Percentiles rank a stretch among this genome's conserved stretches.
Evolutionary conservation across 2,329 filamentous ascomycete species (phyloP).

Genomic region (Xylariomycetidae sp.): DNA sequence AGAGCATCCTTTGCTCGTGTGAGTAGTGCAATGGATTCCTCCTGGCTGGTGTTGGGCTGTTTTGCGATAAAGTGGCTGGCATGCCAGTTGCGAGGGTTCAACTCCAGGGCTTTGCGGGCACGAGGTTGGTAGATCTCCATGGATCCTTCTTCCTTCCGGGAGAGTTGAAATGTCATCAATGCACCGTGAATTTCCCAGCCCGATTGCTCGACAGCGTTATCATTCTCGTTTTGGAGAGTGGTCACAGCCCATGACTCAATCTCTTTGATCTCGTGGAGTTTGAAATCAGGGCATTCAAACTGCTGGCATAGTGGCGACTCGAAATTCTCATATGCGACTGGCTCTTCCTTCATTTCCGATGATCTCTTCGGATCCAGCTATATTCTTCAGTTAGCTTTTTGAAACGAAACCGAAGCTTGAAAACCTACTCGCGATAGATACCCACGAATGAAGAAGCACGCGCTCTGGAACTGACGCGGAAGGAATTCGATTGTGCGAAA

Average conservation of each 20-base stretch:
- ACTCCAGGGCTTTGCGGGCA: slow-evolving; percentile 19
- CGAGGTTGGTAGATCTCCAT: slow-evolving; percentile 19
- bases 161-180: slow-evolving; percentile 23
- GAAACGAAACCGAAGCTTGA: not conserved
- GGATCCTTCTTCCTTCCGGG: slow-evolving; percentile 13
- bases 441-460: slow-evolving; percentile 22
- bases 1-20: slow-evolving; percentile 19
- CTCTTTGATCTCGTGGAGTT: slow-evolving; percentile 13
- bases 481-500: slow-evolving; percentile 24
- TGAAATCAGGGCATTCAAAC: slow-evolving; percentile 18
- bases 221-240: slow-evolving; percentile 13
- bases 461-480: slow-evolving; percentile 22
- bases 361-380: slow-evolving; percentile 20
- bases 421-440: slow-evolving; percentile 23
- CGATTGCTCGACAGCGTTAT: slow-evolving; percentile 16
- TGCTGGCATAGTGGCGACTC: slow-evolving; percentile 4
- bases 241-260: slow-evolving; percentile 22
- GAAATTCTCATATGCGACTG: slow-evolving; percentile 10
- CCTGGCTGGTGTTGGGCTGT: slow-evolving; percentile 16
- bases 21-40: slow-evolving; percentile 21
- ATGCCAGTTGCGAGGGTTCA: slow-evolving; percentile 26
- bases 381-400: slow-evolving; percentile 9
- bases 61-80: slow-evolving; percentile 25
- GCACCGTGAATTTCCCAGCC: slow-evolving; percentile 27
- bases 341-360: slow-evolving; percentile 16